A percentile compares a stretch with the other conserved stretches of the same genome.
These are phyloP conservation scores for Solanum gracilifrons DNA, from an alignment of 257 asterid species.

Conservation along the genomic window DNA sequence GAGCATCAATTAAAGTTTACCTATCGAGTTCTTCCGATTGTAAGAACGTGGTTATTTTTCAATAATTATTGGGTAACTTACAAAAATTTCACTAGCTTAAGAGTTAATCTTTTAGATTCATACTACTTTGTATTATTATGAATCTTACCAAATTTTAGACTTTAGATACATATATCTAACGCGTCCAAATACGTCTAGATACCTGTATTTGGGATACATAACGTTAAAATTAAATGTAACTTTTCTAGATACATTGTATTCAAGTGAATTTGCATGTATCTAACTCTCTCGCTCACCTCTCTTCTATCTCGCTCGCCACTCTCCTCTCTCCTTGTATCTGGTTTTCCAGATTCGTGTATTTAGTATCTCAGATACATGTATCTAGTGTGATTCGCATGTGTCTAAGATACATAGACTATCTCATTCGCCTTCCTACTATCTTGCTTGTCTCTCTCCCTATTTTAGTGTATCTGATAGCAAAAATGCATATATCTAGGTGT, in stretches of 20 bases:
- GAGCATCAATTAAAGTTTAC: slow-evolving; percentile 6
- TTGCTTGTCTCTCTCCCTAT: accelerated
- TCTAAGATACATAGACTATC: background rate
- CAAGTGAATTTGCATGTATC: background rate
- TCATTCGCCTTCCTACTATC: background rate
- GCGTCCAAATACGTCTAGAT: background rate
- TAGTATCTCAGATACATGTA: too few relatives aligned
- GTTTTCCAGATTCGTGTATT: background rate
- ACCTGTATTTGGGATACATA: too few relatives aligned
- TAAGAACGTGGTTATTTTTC: slow-evolving; percentile 50
- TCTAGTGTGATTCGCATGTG: background rate
- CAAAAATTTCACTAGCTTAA: too few relatives aligned
- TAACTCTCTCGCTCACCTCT: background rate
- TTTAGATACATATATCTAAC: too few relatives aligned
- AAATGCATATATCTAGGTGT: too few relatives aligned
- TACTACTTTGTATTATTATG: background rate
- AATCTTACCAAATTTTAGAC: background rate
- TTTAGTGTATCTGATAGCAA: background rate
- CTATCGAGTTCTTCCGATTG: slow-evolving; percentile 44
- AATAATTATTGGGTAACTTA: slow-evolving; percentile 7
- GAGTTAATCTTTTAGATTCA: background rate
- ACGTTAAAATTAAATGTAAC: too few relatives aligned
- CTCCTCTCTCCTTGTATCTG: background rate
- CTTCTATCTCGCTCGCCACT: background rate
- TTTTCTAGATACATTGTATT: too few relatives aligned